Evolutionary conservation across 768 basidiomycete genomes (phyloP).

Genomic region (Stropharia rugosoannulata): DNA sequence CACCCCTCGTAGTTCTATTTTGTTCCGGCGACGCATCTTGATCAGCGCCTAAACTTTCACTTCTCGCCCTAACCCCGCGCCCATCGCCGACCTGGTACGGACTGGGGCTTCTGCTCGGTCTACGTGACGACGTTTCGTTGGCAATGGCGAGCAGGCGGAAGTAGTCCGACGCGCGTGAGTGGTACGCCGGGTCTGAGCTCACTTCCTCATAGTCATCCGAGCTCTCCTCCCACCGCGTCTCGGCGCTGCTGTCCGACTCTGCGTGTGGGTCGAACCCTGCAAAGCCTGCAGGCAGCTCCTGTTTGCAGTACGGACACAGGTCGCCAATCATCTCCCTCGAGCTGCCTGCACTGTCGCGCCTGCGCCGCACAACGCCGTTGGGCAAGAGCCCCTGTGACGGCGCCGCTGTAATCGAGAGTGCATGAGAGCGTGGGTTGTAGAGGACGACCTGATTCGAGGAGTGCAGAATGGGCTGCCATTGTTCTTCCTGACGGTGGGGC

Average conservation of each 20-base stretch:
- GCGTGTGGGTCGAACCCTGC: conserved; percentile 14
- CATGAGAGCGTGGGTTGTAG: conserved; percentile 85
- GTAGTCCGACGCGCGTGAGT: conserved; percentile 70
- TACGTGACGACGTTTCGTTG: conserved; percentile 59
- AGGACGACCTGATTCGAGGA: conserved; percentile 85
- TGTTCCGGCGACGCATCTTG: conserved; percentile 6
- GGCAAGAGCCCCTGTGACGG: conserved; percentile 26
- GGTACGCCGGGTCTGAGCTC: conserved; percentile 39
- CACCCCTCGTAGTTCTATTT: conserved; percentile 18
- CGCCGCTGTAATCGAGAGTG: conserved; percentile 57
- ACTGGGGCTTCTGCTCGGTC: conserved; percentile 16
- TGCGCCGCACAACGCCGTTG: conserved; percentile 22
- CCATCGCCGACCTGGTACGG: conserved; percentile 9
- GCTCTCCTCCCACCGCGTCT: conserved; percentile 8
- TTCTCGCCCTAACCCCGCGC: conserved; percentile 1
- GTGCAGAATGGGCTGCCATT: conserved; percentile 82
- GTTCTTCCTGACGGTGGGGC: conserved; percentile 7
- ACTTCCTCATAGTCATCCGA: conserved; percentile 19
- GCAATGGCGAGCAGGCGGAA: conserved; percentile 75
- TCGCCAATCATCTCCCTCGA: conserved; percentile 9
- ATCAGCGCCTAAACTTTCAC: conserved; percentile 3
- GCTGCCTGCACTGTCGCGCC: conserved; percentile 11
- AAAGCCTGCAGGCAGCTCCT: conserved; percentile 49
- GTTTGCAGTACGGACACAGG: conserved; percentile 77
- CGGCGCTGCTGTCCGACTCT: conserved; percentile 8